Base-by-base conservation (phyloP, 768 basidiomycete species). In the Pholiota conissans region DNA sequence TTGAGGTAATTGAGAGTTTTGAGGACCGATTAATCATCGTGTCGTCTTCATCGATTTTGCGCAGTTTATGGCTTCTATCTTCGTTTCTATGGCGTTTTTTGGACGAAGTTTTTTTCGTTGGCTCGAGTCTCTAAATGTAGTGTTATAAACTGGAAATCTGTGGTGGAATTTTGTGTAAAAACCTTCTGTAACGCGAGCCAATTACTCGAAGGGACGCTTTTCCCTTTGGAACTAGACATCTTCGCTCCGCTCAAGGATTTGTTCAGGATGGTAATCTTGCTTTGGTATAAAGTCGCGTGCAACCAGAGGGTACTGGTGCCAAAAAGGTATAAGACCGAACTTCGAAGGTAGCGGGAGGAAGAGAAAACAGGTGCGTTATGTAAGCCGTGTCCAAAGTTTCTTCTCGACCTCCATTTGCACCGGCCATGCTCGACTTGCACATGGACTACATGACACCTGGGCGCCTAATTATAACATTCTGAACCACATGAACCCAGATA, bases 181-280 rank as follows among this genome's bases (percentile, higher is more conserved):
- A 84, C 85, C 70, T 84, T 81, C 61, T 81, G 75, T 40, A 87
- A 63, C 0, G 80, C 75, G 14, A 82, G 65, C 86, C 86, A 86
- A 64, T 86, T 87, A 39, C 83, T 78, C 6, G 84, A 85, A 2
- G 83, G 54, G 4, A 24, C 48, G 28, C 30, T 49, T 28, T 54
- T 54, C 8, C 52, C 30, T 24, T 42, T 45, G 27, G 28, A 45
- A 45, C 10, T 22, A 18, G 42, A 45, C 42, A 45, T 32, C 13
- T 32, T n/a, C n/a, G n/a, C n/a, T n/a, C n/a, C n/a, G n/a, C n/a
- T n/a, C n/a, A n/a, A n/a, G n/a, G n/a, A n/a, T n/a, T n/a, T n/a
- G n/a, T 39, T 18, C 2, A 6, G n/a, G 37, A 2, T n/a, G 2
- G 5, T 0, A 39, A 5, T 7, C 8, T 8, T 39, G n/a, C 16